Conservation (phyloP, 2,329 filamentous ascomycete genomes). For the Penicillium sp. region DNA sequence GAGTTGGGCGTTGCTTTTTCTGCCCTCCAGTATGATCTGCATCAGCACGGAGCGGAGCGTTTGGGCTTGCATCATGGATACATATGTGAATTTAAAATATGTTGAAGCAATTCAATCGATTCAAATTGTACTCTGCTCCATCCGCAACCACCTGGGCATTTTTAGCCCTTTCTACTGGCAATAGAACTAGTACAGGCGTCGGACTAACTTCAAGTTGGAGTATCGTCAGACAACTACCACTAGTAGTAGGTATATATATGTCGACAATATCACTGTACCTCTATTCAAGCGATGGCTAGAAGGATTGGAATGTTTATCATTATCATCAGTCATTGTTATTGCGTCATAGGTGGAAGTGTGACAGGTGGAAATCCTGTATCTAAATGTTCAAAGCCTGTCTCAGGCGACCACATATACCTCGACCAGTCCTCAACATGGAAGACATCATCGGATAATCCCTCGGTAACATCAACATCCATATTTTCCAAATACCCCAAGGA, state of each 20-base stretch:
- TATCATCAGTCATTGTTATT: slow-evolving; percentile 27
- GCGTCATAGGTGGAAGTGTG: slow-evolving; percentile 16
- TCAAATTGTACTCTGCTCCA: too few species aligned
- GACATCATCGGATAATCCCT: slow-evolving; percentile 21
- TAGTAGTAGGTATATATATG: too few species aligned
- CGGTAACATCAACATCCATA: slow-evolving; percentile 25
- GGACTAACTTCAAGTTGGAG: too few species aligned
- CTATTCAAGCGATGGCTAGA: too few species aligned
- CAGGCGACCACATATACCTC: slow-evolving; percentile 30
- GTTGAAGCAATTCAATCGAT: not conserved
- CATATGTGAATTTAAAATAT: slow-evolving; percentile 9
- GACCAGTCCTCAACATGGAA: slow-evolving; percentile 32
- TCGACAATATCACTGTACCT: too few species aligned
- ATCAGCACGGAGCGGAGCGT: slow-evolving; percentile 27
- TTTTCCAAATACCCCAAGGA: slow-evolving; percentile 20
- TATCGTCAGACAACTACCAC: too few species aligned
- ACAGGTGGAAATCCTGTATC: slow-evolving; percentile 23
- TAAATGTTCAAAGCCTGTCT: slow-evolving; percentile 30
- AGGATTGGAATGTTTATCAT: slow-evolving; percentile 22
- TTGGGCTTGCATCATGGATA: slow-evolving; percentile 15
- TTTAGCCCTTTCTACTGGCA: too few species aligned
- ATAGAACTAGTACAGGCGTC: too few species aligned
- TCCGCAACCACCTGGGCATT: too few species aligned
- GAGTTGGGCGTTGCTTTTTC: slow-evolving; percentile 3
- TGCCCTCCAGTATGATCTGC: slow-evolving; percentile 21